Percentiles rank a stretch among this genome's conserved stretches.
phyloP scores from a whole-genome alignment of 108 stramenopile genomes.

The Pseudonitzschia multiseries region DNA sequence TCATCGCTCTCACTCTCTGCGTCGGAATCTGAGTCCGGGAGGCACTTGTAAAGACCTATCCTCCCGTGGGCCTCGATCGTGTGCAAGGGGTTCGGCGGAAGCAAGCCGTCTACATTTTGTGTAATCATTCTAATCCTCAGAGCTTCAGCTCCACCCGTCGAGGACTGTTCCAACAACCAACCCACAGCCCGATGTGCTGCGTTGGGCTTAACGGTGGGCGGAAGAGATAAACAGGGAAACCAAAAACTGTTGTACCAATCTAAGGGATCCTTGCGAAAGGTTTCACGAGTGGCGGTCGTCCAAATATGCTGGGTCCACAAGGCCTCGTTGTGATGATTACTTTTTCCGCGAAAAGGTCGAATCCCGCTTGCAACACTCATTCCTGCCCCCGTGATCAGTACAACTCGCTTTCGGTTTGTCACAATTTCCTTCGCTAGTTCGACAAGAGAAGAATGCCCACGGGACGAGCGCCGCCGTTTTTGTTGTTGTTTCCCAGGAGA shows the following conservation, averaged over 20 bases:
- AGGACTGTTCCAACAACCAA: conserved; percentile 31
- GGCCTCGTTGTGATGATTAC: conserved; percentile 36
- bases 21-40: conserved; percentile 66
- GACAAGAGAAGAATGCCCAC: conserved; percentile 40
- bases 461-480: conserved; percentile 46
- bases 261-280: conserved; percentile 71
- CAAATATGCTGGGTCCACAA: conserved; percentile 71
- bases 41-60: conserved; percentile 69
- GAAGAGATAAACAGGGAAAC: conserved; percentile 46
- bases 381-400: conserved; percentile 88
- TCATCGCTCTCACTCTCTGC: conserved; percentile 59
- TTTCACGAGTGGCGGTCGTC: conserved; percentile 63
- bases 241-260: conserved; percentile 85
- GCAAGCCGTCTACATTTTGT: conserved; percentile 54
- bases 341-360: conserved; percentile 83
- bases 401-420: conserved; percentile 43
- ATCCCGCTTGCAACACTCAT: conserved; percentile 83
- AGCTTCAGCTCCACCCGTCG: conserved; percentile 2
- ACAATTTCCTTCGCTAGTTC: conserved; percentile 48
- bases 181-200: conserved; percentile 72
- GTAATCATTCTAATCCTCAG: conserved; percentile 54
- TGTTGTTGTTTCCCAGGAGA: not conserved
- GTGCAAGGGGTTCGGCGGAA: conserved; percentile 14
- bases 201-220: conserved; percentile 48
- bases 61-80: conserved; percentile 73